Percentiles rank a stretch among this genome's conserved stretches.
Conservation (phyloP, 108 stramenopile genomes). For the Conticribra weissflogii region DNA sequence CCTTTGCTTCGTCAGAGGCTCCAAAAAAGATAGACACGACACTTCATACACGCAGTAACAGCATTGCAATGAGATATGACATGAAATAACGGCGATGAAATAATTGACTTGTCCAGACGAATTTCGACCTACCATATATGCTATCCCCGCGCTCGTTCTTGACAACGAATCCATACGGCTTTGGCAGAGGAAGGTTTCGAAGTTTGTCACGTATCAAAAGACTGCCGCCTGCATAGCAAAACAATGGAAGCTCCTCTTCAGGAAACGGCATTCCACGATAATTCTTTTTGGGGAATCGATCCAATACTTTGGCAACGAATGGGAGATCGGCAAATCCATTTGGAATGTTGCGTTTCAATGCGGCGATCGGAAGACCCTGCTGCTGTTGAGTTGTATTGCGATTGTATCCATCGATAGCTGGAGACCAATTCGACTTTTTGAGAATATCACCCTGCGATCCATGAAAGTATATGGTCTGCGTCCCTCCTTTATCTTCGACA, state of each 20-base stretch:
- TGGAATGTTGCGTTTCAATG: constrained; percentile 65
- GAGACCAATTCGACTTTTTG: constrained; percentile 32
- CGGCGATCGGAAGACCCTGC: constrained; percentile 37
- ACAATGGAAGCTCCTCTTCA: constrained; percentile 89
- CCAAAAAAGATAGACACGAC: constrained; percentile 87
- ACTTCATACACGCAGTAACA: constrained; percentile 35
- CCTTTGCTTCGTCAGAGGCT: constrained; percentile 68
- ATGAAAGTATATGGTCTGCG: constrained; percentile 20
- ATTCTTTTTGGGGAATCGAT: constrained; percentile 84
- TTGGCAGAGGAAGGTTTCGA: constrained; percentile 67
- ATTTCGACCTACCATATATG: constrained; percentile 48
- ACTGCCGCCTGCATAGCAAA: constrained; percentile 88
- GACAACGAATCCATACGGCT: constrained; percentile 88
- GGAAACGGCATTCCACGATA: constrained; percentile 86
- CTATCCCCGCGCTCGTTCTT: constrained; percentile 90
- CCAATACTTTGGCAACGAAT: constrained; percentile 70
- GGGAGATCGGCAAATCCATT: constrained; percentile 81
- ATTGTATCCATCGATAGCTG: constrained; percentile 8
- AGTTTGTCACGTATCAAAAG: constrained; percentile 66
- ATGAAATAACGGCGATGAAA: constrained; percentile 1
- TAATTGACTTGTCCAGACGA: constrained; percentile 3
- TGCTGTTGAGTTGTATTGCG: background rate
- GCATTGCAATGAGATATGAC: no score
- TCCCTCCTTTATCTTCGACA: constrained; percentile 54
- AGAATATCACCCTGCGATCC: constrained; percentile 21